These are phyloP conservation scores for Selaginella moellendorffii DNA, from an alignment of 75 land plant genomes.

Conservation along the genomic window DNA sequence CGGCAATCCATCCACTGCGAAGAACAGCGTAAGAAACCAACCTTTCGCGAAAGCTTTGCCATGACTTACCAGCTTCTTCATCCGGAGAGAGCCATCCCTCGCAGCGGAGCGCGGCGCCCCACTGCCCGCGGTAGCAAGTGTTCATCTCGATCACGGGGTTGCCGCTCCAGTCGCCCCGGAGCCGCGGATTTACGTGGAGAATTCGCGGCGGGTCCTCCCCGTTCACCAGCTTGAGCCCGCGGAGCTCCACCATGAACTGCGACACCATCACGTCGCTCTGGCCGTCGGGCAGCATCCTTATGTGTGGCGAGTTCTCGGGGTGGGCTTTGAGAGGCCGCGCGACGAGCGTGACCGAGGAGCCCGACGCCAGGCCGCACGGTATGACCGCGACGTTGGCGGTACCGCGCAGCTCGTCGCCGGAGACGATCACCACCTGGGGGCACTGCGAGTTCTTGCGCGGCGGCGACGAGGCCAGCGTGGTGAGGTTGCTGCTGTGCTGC, in stretches of 20 bases:
- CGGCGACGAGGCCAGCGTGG: too few relatives aligned
- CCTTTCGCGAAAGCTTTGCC: too few relatives aligned
- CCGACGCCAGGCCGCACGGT: constrained; percentile 18
- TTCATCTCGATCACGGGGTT: constrained; percentile 84
- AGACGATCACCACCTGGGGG: neutral
- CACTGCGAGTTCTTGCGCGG: too few relatives aligned
- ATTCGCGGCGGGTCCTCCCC: constrained; percentile 82
- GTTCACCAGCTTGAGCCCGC: constrained; percentile 63
- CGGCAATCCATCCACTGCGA: constrained; percentile 54
- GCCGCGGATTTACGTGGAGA: constrained; percentile 78
- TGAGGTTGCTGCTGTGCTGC: too few relatives aligned
- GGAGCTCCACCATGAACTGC: constrained; percentile 76
- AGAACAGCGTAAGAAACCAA: constrained; percentile 4
- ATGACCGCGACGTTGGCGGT: neutral
- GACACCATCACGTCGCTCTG: constrained; percentile 44
- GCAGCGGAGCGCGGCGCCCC: constrained; percentile 65
- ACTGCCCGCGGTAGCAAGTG: constrained; percentile 82
- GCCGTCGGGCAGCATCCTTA: constrained; percentile 9
- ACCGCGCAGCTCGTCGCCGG: neutral
- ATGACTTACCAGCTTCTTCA: constrained; percentile 23
- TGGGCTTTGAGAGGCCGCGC: constrained; percentile 31
- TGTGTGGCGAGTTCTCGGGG: neutral
- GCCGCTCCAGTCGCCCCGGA: constrained; percentile 88
- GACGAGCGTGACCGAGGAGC: constrained; percentile 61
- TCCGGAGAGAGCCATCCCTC: constrained; percentile 55